These are phyloP conservation scores for Saccharata proteae DNA, from an alignment of 2,329 filamentous ascomycete genomes.

Conservation along the genomic window DNA sequence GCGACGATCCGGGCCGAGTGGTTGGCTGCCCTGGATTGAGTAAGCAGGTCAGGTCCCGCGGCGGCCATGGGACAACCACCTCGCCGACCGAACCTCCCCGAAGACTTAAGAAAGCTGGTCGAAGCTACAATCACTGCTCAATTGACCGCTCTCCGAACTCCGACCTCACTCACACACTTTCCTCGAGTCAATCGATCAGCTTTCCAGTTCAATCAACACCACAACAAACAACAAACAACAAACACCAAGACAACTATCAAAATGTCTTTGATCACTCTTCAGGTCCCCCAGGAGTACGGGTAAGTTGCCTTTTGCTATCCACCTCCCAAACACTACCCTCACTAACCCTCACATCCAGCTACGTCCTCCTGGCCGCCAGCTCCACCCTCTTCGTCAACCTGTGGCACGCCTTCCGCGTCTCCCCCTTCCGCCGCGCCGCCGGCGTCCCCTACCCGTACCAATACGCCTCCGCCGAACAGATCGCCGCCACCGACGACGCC, in stretches of 20 bases:
- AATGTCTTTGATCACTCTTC: conserved; percentile 11
- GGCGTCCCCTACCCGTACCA: conserved; percentile 45
- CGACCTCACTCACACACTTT: not conserved
- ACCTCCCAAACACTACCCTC: not conserved
- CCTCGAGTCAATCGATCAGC: not conserved
- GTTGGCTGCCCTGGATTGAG: too few relatives aligned
- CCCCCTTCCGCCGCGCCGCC: conserved; percentile 37
- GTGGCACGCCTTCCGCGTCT: conserved; percentile 39
- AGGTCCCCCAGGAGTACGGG: conserved; percentile 19
- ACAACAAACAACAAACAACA: not conserved
- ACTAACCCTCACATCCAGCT: conserved; percentile 26
- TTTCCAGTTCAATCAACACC: not conserved
- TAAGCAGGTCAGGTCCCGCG: too few relatives aligned
- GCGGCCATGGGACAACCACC: too few relatives aligned
- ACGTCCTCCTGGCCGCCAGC: conserved; percentile 42
- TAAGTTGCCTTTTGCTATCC: conserved; percentile 12
- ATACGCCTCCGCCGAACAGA: conserved; percentile 45
- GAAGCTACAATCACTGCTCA: too few relatives aligned
- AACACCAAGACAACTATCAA: not conserved
- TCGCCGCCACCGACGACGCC: conserved; percentile 26
- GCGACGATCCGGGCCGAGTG: too few relatives aligned
- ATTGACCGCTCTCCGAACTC: too few relatives aligned
- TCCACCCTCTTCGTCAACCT: conserved; percentile 41
- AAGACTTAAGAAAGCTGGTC: too few relatives aligned
- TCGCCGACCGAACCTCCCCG: too few relatives aligned